Evolutionary conservation across 2,329 filamentous ascomycete genomes (phyloP).

Genomic region (Colletotrichum brevisporum): DNA sequence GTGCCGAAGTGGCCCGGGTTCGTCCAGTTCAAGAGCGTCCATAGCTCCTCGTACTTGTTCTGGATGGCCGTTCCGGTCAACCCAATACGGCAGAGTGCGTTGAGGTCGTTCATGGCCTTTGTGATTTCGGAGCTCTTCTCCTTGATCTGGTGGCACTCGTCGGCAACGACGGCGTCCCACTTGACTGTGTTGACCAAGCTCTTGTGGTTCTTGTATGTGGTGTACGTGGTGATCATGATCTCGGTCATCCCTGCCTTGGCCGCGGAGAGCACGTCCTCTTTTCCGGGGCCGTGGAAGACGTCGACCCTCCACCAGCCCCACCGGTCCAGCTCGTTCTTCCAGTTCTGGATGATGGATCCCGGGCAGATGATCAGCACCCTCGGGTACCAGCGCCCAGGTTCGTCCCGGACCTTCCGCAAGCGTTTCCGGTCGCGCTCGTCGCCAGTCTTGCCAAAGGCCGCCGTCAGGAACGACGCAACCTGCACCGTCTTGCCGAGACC

Average conservation of each 20-base stretch:
- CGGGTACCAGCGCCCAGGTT: slow-evolving; percentile 81
- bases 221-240: slow-evolving; percentile 94
- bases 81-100: slow-evolving; percentile 91
- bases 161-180: slow-evolving; percentile 95
- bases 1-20: slow-evolving; percentile 81
- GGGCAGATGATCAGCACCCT: slow-evolving; percentile 89
- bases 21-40: slow-evolving; percentile 96
- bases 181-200: slow-evolving; percentile 83
- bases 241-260: slow-evolving; percentile 84
- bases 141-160: slow-evolving; percentile 94
- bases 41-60: slow-evolving; percentile 97
- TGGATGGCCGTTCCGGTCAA: slow-evolving; percentile 97
- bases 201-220: slow-evolving; percentile 86
- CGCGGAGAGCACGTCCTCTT: slow-evolving; percentile 79
- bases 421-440: slow-evolving; percentile 88
- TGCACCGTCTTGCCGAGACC: slow-evolving; percentile 97
- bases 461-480: slow-evolving; percentile 91
- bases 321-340: slow-evolving; percentile 85
- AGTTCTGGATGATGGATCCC: slow-evolving; percentile 89
- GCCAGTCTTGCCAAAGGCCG: slow-evolving; percentile 93
- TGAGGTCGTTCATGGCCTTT: slow-evolving; percentile 89
- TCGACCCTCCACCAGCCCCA: slow-evolving; percentile 98
- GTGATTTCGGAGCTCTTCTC: slow-evolving; percentile 83
- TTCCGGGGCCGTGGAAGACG: slow-evolving; percentile 79
- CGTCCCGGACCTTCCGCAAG: slow-evolving; percentile 86